Evolutionary conservation across 164 flowering plant genomes (phyloP).

Genomic region (Tinospora cordifolia): DNA sequence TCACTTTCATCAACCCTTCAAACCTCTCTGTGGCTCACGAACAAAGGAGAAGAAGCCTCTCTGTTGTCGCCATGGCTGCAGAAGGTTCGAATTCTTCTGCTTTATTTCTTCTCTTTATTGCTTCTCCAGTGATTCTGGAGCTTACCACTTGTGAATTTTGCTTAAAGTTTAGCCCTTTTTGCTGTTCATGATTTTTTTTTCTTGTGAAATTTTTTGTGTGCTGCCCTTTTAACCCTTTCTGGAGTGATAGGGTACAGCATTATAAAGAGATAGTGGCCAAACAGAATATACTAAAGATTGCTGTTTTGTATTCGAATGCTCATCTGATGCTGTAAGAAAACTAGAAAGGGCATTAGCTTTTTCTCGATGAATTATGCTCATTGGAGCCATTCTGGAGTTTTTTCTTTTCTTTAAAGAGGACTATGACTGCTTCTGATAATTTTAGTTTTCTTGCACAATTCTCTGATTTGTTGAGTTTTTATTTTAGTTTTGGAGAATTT

Average conservation of each 20-base stretch:
- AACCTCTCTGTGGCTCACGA: slow-evolving; percentile 10
- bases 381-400: not conserved
- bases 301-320: too few species aligned
- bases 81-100: slow-evolving; percentile 33
- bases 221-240: too few species aligned
- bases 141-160: slow-evolving; percentile 7
- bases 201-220: too few species aligned
- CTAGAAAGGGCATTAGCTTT: too few species aligned
- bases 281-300: too few species aligned
- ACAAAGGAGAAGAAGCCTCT: slow-evolving; percentile 10
- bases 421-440: too few species aligned
- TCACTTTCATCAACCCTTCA: slow-evolving; percentile 12
- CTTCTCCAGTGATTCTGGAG: not conserved
- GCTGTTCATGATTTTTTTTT: not conserved
- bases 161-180: not conserved
- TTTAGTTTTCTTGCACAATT: too few species aligned
- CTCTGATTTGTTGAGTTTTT: too few species aligned
- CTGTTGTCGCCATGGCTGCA: slow-evolving; percentile 27
- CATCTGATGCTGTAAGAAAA: too few species aligned
- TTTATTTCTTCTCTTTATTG: not conserved
- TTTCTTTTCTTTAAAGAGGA: too few species aligned
- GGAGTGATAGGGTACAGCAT: not conserved
- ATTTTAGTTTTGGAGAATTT: too few species aligned
- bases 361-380: not conserved
- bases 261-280: too few species aligned